These are phyloP conservation scores for Phialophora expanda DNA, from an alignment of 2,329 filamentous ascomycete species.

Conservation along the genomic window DNA sequence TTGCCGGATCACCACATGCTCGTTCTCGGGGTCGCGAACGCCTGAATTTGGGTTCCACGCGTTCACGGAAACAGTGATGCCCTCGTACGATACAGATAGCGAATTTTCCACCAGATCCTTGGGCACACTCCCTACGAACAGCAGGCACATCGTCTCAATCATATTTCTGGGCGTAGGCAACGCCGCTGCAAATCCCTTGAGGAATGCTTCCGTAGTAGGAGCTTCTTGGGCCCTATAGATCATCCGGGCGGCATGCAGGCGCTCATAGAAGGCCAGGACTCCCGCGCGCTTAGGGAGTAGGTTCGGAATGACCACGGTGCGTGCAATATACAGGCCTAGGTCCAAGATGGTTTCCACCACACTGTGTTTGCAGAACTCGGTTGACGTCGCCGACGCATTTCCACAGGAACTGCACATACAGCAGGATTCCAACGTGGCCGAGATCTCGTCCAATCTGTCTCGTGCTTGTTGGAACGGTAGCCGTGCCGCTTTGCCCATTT, in stretches of 20 bases:
- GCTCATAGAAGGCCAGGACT: slow-evolving; percentile 10
- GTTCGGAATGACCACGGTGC: slow-evolving; percentile 18
- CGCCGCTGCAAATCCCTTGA: slow-evolving; percentile 1
- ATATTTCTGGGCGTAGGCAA: slow-evolving; percentile 12
- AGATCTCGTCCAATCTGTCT: slow-evolving; percentile 20
- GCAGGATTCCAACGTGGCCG: slow-evolving; percentile 5
- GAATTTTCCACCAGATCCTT: slow-evolving; percentile 4
- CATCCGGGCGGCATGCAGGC: slow-evolving; percentile 11
- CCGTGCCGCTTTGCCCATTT: slow-evolving; percentile 17
- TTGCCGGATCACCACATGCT: slow-evolving; percentile 3
- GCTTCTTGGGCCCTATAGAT: slow-evolving; percentile 4
- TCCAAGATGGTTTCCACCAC: slow-evolving; percentile 12
- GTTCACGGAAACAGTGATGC: slow-evolving; percentile 16
- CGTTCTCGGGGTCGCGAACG: slow-evolving; percentile 1
- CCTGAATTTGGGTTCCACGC: slow-evolving; percentile 15
- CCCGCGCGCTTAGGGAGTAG: slow-evolving; percentile 19
- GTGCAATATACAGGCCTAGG: slow-evolving; percentile 13
- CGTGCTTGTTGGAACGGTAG: slow-evolving; percentile 20
- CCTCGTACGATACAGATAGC: slow-evolving; percentile 13
- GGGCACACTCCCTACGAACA: slow-evolving; percentile 15
- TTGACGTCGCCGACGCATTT: slow-evolving; percentile 16
- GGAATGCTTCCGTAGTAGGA: slow-evolving; percentile 12
- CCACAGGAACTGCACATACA: slow-evolving; percentile 23
- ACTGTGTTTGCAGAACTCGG: slow-evolving; percentile 21
- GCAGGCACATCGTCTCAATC: slow-evolving; percentile 12